These are phyloP conservation scores for Trichoderma sp. DNA, from an alignment of 2,329 filamentous ascomycete genomes.

Conservation along the genomic window DNA sequence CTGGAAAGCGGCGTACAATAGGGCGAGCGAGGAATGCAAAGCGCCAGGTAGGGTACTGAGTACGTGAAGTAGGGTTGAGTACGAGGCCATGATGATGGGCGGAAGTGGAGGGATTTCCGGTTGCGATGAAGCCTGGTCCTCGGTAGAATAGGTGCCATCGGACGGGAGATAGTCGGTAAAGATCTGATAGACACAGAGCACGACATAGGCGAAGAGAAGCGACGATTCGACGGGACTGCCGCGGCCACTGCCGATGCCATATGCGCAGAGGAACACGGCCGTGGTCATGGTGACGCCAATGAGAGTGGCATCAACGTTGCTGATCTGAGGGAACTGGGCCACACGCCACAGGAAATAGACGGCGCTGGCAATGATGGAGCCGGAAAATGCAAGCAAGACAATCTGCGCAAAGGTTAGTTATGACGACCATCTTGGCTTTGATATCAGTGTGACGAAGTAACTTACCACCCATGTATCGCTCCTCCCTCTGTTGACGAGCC, in stretches of 20 bases:
- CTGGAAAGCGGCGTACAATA: slow-evolving; percentile 88
- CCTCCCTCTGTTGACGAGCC: slow-evolving; percentile 89
- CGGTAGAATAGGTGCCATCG: slow-evolving; percentile 59
- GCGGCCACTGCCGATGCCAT: slow-evolving; percentile 90
- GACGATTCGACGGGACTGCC: slow-evolving; percentile 96
- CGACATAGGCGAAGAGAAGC: slow-evolving; percentile 92
- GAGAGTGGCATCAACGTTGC: slow-evolving; percentile 87
- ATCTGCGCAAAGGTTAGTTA: slow-evolving; percentile 64
- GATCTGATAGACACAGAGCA: slow-evolving; percentile 98
- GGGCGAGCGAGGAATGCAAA: slow-evolving; percentile 80
- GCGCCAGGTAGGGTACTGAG: slow-evolving; percentile 82
- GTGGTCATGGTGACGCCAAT: slow-evolving; percentile 94
- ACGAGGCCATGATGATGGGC: slow-evolving; percentile 97
- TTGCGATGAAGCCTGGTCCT: slow-evolving; percentile 58
- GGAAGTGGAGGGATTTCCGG: slow-evolving; percentile 96
- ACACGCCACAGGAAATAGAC: slow-evolving; percentile 97
- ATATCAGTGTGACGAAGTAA: slow-evolving; percentile 30
- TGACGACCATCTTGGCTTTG: not conserved
- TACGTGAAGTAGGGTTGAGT: slow-evolving; percentile 85
- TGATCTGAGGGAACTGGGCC: slow-evolving; percentile 88
- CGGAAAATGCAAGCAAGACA: slow-evolving; percentile 81
- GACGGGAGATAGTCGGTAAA: slow-evolving; percentile 97
- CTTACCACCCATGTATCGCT: slow-evolving; percentile 96
- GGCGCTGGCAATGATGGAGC: slow-evolving; percentile 88
- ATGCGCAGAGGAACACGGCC: slow-evolving; percentile 87